Evolutionary conservation across 1,284 basidiomycete genomes (phyloP).

Genomic region (Ceratobasidium sp.): DNA sequence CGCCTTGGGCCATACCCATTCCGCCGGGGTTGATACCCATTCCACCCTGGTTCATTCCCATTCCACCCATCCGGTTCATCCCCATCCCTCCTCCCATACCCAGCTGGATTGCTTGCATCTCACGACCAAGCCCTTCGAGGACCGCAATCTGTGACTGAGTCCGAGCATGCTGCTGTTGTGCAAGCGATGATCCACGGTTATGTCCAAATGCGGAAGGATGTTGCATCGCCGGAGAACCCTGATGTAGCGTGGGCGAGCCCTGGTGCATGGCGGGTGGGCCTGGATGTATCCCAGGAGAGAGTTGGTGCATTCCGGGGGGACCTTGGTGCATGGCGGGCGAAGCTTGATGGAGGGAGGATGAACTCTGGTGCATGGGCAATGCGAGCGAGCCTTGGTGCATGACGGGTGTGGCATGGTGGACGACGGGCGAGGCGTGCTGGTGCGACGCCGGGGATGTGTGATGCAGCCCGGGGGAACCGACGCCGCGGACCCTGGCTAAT

Average conservation of each 20-base stretch:
- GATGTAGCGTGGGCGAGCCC: conserved; percentile 40
- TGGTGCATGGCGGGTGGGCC: conserved; percentile 14
- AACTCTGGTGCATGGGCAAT: conserved; percentile 21
- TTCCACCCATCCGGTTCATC: conserved; percentile 33
- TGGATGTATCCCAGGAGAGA: conserved; percentile 36
- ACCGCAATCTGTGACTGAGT: conserved; percentile 51
- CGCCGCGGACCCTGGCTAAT: conserved; percentile 26
- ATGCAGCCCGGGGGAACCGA: conserved; percentile 41
- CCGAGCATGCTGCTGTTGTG: conserved; percentile 38
- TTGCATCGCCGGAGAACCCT: conserved; percentile 15
- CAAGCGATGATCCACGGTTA: conserved; percentile 27
- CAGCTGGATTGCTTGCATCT: conserved; percentile 54
- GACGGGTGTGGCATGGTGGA: conserved; percentile 32
- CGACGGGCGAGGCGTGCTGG: conserved; percentile 36
- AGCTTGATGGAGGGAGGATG: conserved; percentile 16
- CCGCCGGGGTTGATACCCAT: conserved; percentile 23
- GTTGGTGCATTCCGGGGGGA: conserved; percentile 19
- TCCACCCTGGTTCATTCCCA: conserved; percentile 42
- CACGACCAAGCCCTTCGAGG: conserved; percentile 58
- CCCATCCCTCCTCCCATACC: conserved; percentile 40
- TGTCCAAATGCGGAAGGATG: conserved; percentile 21
- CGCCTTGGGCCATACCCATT: conserved; percentile 18
- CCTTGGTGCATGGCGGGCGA: conserved; percentile 20
- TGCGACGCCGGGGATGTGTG: conserved; percentile 41
- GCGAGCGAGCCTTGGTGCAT: conserved; percentile 28